Evolutionary conservation across 352 stramenopile species (phyloP), one percentile per base, ranked within the genome.

Genomic region (Phytophthora parvispora): DNA sequence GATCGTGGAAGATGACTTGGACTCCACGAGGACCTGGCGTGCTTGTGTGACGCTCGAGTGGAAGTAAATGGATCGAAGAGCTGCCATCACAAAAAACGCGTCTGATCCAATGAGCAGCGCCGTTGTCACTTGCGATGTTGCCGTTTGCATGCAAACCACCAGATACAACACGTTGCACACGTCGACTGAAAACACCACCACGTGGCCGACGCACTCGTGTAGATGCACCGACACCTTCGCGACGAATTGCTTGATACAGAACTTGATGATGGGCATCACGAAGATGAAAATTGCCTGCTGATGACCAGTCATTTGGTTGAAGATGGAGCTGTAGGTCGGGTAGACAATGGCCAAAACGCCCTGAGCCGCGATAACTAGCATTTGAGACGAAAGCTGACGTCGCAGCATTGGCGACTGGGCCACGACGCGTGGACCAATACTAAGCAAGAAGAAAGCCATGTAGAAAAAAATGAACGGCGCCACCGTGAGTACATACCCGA

Each of bases 161-260:
- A 69, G 31, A 43, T 77, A 82, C 15, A 82, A 24, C 3, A 73
- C 48, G 29, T 82, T 78, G 60, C 69, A 82, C 2, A 78, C 60
- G 27, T 82, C 74, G 18, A 79, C 74, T 0, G 72, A 70, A 24
- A 79, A 71, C 12, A 82, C 67, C 8, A 70, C 49, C 1, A 50
- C 67, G 6, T 62, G 36, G 1, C 69, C 65, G 2, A 81, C 27
- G 36, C 58, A 60, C 13, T 81, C 74, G 7, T 75, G 31, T n/a
- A 76, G 66, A 36, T 69, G 51, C 4, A 34, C 15, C 0, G 52
- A 65, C 7, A 36, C 59, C 4, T 43, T 61, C 2, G 65, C 65
- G 5, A 75, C 51, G 0, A 69, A 9, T 36, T 78, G 64, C 10
- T 76, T 74, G 15, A 75, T 47, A 3, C 50, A 22, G 18, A 76